Percentiles rank a stretch among this genome's conserved stretches.
Conservation (phyloP, 106 monocot species). For the Dendrobium nobile region DNA sequence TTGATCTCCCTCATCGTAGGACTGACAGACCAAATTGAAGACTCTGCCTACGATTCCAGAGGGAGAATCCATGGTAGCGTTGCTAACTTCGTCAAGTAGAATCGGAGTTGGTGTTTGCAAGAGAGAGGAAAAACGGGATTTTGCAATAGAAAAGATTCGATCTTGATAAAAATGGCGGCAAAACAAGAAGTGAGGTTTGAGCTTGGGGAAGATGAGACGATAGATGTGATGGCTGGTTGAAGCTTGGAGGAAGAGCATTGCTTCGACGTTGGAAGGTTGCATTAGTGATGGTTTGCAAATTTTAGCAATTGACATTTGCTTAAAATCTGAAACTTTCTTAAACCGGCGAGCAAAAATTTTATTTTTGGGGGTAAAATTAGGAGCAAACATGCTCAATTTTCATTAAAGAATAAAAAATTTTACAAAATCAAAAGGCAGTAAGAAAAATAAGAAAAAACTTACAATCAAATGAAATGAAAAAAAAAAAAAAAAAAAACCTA, state of each 20-base stretch:
- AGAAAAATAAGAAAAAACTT: too few relatives aligned
- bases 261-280: not conserved
- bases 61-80: conserved; percentile 2
- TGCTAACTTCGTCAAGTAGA: not conserved
- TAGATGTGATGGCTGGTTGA: not conserved
- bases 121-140: not conserved
- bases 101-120: conserved; percentile 3
- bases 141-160: not conserved
- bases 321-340: too few relatives aligned
- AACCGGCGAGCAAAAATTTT: too few relatives aligned
- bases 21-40: conserved; percentile 31
- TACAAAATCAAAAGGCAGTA: too few relatives aligned
- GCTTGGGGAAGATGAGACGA: not conserved
- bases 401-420: too few relatives aligned
- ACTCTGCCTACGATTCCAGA: conserved; percentile 9
- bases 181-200: not conserved
- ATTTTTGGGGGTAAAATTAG: too few relatives aligned
- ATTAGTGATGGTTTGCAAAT: not conserved
- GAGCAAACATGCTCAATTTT: too few relatives aligned
- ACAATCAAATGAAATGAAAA: too few relatives aligned
- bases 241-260: conserved; percentile 2
- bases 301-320: not conserved
- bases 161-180: conserved; percentile 16
- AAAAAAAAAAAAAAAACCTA: too few relatives aligned
- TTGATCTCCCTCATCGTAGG: conserved; percentile 47